Conservation (phyloP, 257 asterid species). For the Fraxinus excelsior region DNA sequence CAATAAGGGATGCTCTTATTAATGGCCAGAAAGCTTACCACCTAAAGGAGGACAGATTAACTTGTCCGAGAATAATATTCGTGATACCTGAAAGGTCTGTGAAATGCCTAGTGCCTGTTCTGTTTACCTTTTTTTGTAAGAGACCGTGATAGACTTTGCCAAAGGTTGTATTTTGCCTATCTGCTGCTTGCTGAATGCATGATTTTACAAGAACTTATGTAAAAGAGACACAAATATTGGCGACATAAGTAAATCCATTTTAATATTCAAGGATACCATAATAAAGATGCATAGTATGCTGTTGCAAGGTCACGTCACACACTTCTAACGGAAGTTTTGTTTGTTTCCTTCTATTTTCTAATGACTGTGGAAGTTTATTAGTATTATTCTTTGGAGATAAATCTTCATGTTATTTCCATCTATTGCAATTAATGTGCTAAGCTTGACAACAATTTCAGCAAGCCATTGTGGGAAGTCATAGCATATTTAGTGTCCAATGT, state of each 20-base stretch:
- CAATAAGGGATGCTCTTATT: background rate
- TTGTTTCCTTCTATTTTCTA: background rate
- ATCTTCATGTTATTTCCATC: constrained; percentile 16
- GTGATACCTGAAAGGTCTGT: background rate
- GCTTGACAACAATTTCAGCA: constrained; percentile 66
- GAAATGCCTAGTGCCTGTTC: background rate
- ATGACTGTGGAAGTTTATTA: constrained; percentile 18
- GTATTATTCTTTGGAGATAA: constrained; percentile 19
- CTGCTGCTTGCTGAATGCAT: background rate
- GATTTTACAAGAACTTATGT: constrained; percentile 15
- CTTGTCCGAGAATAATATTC: background rate
- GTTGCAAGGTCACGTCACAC: background rate
- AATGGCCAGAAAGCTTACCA: background rate
- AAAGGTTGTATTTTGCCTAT: background rate
- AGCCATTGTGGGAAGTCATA: constrained; percentile 89
- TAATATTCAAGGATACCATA: background rate
- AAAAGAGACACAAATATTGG: background rate
- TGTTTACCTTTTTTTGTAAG: background rate
- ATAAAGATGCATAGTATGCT: background rate
- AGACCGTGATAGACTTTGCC: background rate
- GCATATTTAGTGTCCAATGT: constrained; percentile 73
- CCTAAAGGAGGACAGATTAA: background rate
- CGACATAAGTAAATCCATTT: background rate
- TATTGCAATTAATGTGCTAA: constrained; percentile 33
- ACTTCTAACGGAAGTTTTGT: background rate